A percentile compares a stretch with the other conserved stretches of the same genome.
These are phyloP conservation scores for Pestalotiopsis sp. DNA, from an alignment of 2,329 filamentous ascomycete species.

Conservation along the genomic window DNA sequence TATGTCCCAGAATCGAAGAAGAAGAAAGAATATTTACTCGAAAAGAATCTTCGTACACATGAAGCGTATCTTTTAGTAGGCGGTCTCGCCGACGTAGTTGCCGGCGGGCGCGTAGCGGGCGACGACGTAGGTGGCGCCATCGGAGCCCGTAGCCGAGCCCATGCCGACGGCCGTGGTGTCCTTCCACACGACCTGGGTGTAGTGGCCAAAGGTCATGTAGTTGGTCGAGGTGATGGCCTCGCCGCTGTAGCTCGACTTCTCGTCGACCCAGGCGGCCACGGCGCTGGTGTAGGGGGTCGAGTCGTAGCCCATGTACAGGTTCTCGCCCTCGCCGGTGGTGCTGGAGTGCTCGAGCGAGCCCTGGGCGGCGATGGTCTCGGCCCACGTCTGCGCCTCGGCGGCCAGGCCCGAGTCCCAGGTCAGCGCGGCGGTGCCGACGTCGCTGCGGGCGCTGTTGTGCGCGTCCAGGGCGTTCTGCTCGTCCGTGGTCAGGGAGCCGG, in stretches of 20 bases:
- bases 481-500: not conserved
- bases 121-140: constrained; percentile 1
- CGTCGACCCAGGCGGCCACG: not conserved
- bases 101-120: constrained; percentile 7
- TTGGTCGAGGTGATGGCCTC: constrained; percentile 1
- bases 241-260: constrained; percentile 6
- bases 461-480: constrained; percentile 8
- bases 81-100: constrained; percentile 1
- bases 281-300: not conserved
- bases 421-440: not conserved
- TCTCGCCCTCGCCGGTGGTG: constrained; percentile 1
- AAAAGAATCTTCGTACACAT: not conserved
- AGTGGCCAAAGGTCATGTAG: constrained; percentile 7
- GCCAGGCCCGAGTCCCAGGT: not conserved
- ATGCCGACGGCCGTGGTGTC: constrained; percentile 5
- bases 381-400: constrained; percentile 6
- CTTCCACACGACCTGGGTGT: constrained; percentile 5
- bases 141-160: not conserved
- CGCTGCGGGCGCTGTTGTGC: constrained; percentile 7
- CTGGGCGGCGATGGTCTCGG: not conserved
- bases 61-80: not conserved
- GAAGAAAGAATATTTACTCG: not conserved
- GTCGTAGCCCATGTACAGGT: constrained; percentile 9
- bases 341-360: not conserved
- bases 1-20: not conserved